Base-by-base conservation (phyloP, 768 basidiomycete species). In the Pleurotus tuber-regium region DNA sequence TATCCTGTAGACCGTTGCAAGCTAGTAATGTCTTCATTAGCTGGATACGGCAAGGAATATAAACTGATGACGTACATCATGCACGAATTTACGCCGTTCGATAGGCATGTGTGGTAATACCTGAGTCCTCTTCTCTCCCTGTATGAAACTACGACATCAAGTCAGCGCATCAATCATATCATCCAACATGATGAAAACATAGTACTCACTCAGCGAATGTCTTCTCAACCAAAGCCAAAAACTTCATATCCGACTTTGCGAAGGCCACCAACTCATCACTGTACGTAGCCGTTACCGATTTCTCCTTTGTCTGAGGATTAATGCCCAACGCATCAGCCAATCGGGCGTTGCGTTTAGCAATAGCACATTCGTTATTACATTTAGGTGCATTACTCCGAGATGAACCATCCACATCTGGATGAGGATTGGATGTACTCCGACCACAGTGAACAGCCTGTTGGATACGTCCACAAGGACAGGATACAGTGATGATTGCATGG, bases 301-400 rank as follows among this genome's bases (percentile, higher is more conserved):
- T 66, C 41, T 73, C 77, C 14, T 73, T 69, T 5, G 64, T 68
- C 38, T 83, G 77, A 12, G 78, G 66, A 31, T 71, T 85, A 60
- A 98, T 96, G 0, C 95, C 94, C 4, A 99, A 69, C 1, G 97
- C 97, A 31, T 94, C 92, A 0, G 97, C 97, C 6, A 99, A 69
- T 29, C 83, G 73, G 0, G 86, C 90, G 59, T 97, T 98, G 9
- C 97, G 80, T 63, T 95, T 89, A 38, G 86, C 89, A 43, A 92
- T 74, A 30, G 72, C 75, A 59, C 97, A 99, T 38, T 96, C 92
- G 39, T 80, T 85, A 12, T 83, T 82, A 62, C 97, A 99, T 57
- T 88, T 87, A 7, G 86, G 71, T 26, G 35, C 28, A 24, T 39
- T 50, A 26, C 43, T 31, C 16, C 28, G 47, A 21, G 62, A 50